A percentile compares a stretch with the other conserved stretches of the same genome.
Evolutionary conservation across 257 asterid genomes (phyloP).

Genomic region (Galeopsis tetrahit): DNA sequence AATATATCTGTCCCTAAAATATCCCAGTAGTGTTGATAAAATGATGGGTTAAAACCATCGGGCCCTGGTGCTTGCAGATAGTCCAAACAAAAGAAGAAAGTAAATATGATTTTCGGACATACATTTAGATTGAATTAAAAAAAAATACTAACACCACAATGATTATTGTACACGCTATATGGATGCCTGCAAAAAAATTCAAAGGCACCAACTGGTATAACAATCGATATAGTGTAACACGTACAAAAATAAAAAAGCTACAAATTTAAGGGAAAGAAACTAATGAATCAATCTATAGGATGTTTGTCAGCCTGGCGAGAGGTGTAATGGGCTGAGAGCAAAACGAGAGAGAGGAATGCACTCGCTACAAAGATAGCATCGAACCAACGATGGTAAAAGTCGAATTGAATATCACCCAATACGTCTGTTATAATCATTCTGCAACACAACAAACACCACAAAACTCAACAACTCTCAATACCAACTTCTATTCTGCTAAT

Average conservation of each 20-base stretch:
- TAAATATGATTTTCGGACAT: not conserved
- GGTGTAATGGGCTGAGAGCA: slow-evolving; percentile 94
- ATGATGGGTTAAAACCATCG: no score
- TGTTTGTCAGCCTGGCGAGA: slow-evolving; percentile 95
- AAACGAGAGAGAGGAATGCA: slow-evolving; percentile 86
- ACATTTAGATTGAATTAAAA: not conserved
- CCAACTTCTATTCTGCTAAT: not conserved
- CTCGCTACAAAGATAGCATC: slow-evolving; percentile 97
- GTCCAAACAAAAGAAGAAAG: not conserved
- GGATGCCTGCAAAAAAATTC: not conserved
- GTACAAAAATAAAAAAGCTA: not conserved
- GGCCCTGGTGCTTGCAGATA: no score
- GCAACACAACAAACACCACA: slow-evolving; percentile 31
- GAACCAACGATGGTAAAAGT: slow-evolving; percentile 96
- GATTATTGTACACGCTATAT: not conserved
- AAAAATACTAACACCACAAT: not conserved
- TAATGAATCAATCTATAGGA: slow-evolving; percentile 66
- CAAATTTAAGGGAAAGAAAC: slow-evolving; percentile 1
- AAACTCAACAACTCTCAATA: not conserved
- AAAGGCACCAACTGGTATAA: not conserved
- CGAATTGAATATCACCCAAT: slow-evolving; percentile 92
- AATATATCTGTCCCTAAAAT: no score
- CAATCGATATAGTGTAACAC: not conserved
- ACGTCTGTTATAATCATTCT: slow-evolving; percentile 96
- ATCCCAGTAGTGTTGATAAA: no score